Conservation (phyloP, 257 asterid species). For the Fraxinus anomala region DNA sequence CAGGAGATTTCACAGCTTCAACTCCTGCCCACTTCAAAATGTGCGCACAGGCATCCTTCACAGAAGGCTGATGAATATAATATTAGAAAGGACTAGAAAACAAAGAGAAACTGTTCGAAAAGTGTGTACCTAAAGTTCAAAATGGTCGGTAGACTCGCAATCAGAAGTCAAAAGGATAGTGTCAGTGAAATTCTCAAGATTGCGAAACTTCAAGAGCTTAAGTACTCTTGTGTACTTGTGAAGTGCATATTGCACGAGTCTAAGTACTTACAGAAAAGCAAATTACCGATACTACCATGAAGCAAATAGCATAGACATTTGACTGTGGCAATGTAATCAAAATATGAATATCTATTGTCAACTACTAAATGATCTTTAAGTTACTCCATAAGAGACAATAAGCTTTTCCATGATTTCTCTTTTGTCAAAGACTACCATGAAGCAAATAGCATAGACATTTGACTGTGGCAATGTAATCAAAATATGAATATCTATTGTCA, state of each 20-base stretch:
- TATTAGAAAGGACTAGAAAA: too few relatives aligned
- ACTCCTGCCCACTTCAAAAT: background rate
- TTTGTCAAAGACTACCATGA: too few relatives aligned
- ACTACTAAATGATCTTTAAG: background rate
- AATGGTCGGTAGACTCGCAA: too few relatives aligned
- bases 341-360: background rate
- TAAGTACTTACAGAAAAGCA: background rate
- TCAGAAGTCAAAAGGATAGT: too few relatives aligned
- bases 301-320: background rate
- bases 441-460: background rate
- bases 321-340: background rate
- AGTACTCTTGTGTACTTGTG: too few relatives aligned
- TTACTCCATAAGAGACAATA: background rate
- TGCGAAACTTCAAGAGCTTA: too few relatives aligned
- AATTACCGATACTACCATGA: background rate
- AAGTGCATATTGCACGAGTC: background rate
- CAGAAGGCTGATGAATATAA: too few relatives aligned
- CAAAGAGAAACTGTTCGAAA: too few relatives aligned
- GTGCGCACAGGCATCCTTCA: too few relatives aligned
- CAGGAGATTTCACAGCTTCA: constrained; percentile 1
- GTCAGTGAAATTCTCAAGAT: too few relatives aligned
- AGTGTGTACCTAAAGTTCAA: too few relatives aligned
- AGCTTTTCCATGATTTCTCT: background rate
- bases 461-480: background rate
- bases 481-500: background rate